Evolutionary conservation across 441 rosid species (phyloP).

Genomic region (Raphanus hybrid): DNA sequence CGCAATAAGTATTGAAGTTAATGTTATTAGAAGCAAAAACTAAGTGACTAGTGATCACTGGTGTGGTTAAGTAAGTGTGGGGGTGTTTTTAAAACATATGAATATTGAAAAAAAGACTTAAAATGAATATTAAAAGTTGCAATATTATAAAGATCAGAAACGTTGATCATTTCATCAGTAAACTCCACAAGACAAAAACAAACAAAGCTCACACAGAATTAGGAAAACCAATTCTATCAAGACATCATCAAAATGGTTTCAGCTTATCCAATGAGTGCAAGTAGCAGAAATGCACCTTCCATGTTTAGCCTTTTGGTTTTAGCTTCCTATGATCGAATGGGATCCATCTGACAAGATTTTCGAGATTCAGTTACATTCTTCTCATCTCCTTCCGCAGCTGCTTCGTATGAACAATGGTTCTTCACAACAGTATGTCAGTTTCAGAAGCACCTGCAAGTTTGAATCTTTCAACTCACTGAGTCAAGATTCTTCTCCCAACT

Average conservation of each 20-base stretch:
- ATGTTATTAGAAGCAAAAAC: too few relatives aligned
- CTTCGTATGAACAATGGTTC: slow-evolving; percentile 75
- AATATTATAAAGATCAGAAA: too few relatives aligned
- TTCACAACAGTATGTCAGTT: slow-evolving; percentile 75
- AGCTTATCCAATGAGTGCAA: not conserved
- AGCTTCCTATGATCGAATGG: not conserved
- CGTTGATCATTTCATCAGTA: not conserved
- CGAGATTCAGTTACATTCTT: slow-evolving; percentile 43
- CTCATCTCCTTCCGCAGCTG: slow-evolving; percentile 47
- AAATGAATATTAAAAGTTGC: too few relatives aligned
- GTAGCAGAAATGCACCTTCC: not conserved
- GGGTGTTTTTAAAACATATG: too few relatives aligned
- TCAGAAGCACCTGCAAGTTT: slow-evolving; percentile 95
- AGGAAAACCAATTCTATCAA: not conserved
- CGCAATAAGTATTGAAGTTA: too few relatives aligned
- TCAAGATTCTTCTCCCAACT: slow-evolving; percentile 86
- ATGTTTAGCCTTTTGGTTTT: not conserved
- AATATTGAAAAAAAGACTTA: too few relatives aligned
- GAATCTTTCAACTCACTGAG: slow-evolving; percentile 79
- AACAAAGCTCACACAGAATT: not conserved
- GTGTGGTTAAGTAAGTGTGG: too few relatives aligned
- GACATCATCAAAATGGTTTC: not conserved
- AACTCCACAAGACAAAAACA: not conserved
- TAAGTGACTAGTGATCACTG: too few relatives aligned
- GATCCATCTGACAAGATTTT: slow-evolving; percentile 6